Evolutionary conservation across 331 rosid species (phyloP).

Genomic region (Rhamnella rubrinervis): DNA sequence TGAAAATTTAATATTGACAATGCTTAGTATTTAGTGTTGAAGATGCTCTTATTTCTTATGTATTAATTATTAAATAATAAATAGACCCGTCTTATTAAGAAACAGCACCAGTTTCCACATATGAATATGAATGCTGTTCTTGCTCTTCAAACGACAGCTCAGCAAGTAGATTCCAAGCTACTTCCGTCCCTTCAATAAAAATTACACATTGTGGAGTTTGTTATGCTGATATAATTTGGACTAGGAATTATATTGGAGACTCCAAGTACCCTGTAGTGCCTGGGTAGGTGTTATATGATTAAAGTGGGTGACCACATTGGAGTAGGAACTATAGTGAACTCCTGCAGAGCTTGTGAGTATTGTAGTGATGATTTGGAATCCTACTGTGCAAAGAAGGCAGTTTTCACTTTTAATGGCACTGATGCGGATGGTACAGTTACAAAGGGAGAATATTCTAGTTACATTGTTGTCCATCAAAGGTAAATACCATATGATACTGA

Average conservation of each 20-base stretch:
- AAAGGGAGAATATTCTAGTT: conserved; percentile 70
- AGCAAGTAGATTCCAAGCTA: no score
- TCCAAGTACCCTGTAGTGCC: conserved; percentile 78
- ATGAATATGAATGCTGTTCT: no score
- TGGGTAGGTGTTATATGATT: conserved; percentile 40
- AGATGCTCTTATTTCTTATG: no score
- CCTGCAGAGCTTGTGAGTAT: conserved; percentile 70
- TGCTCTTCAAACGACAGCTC: no score
- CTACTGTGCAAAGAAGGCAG: conserved; percentile 39
- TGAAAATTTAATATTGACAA: no score
- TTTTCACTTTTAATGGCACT: conserved; percentile 41
- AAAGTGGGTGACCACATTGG: conserved; percentile 71
- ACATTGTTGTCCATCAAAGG: conserved; percentile 65
- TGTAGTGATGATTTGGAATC: conserved; percentile 38
- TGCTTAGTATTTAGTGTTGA: no score
- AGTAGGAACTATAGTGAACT: conserved; percentile 76
- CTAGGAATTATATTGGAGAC: conserved; percentile 52
- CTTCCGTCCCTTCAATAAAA: conserved; percentile 52
- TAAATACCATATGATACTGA: conserved; percentile 3
- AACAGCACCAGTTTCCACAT: no score
- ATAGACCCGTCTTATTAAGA: no score
- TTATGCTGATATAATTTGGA: conserved; percentile 67
- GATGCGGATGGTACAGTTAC: conserved; percentile 71
- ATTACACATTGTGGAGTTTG: conserved; percentile 90
- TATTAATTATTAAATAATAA: no score